Evolutionary conservation across 176 grass and related monocot species (phyloP), one percentile per base, ranked within the genome.

Genomic region (Bolboschoenus planiculmis): DNA sequence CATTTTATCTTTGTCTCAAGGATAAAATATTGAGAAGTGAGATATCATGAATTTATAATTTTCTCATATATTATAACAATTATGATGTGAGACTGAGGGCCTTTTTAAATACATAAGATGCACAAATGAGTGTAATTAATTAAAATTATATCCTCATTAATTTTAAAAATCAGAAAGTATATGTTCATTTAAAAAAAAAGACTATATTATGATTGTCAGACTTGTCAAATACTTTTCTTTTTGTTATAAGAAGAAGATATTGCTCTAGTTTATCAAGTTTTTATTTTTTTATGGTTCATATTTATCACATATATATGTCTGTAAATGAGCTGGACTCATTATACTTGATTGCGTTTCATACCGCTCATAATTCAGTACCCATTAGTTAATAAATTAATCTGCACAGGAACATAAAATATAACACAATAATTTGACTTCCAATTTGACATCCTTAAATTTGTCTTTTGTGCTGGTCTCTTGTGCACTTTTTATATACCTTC

Each of bases 391-490:
- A 11, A 68, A 33, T 77, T 20, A 77, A 77, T 53, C 46, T 31
- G 13, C 46, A 1, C 26, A 16, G 14, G 16, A 3, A 51, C 10
- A 51, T 46, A 77, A 76, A 33, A 51, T 40, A 42, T 21, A n/a
- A 71, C 13, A 71, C 36, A 23, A n/a, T 23, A 20, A 42, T 77
- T 53, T 53, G 72, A 77, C 72, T 53, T 77, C 44, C 23, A 53
- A 77, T 53, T 77, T 53, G 46, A 77, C 27, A 77, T 77, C 26
- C 72, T 77, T 53, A 53, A 73, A 3, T 77, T 77, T 85, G 40
- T 85, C 37, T 75, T 58, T 85, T 85, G 51, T 39, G 13, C n/a
- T 24, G n/a, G 37, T 72, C 83, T 2, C 26, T 29, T 51, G 5
- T 75, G 33, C 20, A 16, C 35, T 81, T 64, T 79, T 31, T 63